Evolutionary conservation across 495 filamentous ascomycete species (phyloP).

Genomic region (Penicillium diatomitis): DNA sequence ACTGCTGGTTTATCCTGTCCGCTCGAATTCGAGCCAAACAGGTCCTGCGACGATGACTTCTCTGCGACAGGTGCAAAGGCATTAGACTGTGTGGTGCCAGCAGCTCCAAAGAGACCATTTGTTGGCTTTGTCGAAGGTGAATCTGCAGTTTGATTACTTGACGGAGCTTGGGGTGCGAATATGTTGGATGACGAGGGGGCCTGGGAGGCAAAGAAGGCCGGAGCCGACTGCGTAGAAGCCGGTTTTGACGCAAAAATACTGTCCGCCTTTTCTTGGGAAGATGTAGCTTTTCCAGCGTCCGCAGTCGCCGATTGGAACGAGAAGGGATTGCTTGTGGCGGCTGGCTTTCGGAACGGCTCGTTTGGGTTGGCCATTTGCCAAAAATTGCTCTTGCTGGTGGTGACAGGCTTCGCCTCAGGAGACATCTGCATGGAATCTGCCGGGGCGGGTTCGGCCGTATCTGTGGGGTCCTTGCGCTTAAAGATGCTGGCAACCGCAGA

Average conservation of each 20-base stretch:
- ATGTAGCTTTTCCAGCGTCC: neutral
- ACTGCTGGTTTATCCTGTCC: no score
- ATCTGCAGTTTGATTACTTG: neutral
- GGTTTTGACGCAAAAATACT: constrained; percentile 7
- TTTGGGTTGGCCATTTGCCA: neutral
- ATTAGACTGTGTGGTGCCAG: no score
- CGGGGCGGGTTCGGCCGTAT: constrained; percentile 11
- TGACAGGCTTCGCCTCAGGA: constrained; percentile 20
- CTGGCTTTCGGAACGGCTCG: neutral
- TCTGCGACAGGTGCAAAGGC: no score
- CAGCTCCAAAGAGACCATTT: neutral
- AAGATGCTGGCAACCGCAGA: constrained; percentile 12
- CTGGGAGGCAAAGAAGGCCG: constrained; percentile 4
- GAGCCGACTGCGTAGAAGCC: neutral
- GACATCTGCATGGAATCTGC: constrained; percentile 38
- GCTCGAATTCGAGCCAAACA: no score
- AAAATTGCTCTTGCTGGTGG: neutral
- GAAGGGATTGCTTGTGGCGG: neutral
- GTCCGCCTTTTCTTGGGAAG: constrained; percentile 8
- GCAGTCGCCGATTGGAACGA: neutral
- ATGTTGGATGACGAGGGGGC: constrained; percentile 3
- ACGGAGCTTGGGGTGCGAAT: constrained; percentile 5
- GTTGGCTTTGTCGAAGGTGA: constrained; percentile 1
- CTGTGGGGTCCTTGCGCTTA: constrained; percentile 12
- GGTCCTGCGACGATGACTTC: no score